Conservation (phyloP, 140 eudicot genomes). For the Oenanthe javanica region DNA sequence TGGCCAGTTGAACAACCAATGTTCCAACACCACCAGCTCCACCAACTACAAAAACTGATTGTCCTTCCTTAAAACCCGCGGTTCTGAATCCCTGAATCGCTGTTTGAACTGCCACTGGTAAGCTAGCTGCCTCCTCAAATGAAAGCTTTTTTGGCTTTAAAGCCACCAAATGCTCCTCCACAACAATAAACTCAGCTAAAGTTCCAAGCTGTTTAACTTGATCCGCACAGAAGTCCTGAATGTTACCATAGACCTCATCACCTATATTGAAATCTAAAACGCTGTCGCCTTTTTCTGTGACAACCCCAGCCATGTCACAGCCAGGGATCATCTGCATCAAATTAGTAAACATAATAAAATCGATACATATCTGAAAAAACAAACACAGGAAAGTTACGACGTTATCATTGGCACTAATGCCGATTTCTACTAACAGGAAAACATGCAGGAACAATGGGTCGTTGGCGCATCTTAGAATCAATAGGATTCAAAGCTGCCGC, state of each 20-base stretch:
- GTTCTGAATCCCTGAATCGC: slow-evolving; percentile 39
- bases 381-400: not conserved
- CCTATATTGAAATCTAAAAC: slow-evolving; percentile 23
- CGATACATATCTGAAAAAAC: not conserved
- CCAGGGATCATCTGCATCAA: slow-evolving; percentile 47
- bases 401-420: not conserved
- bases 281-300: slow-evolving; percentile 27
- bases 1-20: slow-evolving; percentile 41
- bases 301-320: slow-evolving; percentile 49
- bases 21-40: slow-evolving; percentile 52
- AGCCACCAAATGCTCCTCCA: slow-evolving; percentile 39
- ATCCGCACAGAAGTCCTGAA: slow-evolving; percentile 26
- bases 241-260: slow-evolving; percentile 42
- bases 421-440: slow-evolving; percentile 25
- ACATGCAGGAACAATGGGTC: slow-evolving; percentile 16
- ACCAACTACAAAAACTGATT: slow-evolving; percentile 37
- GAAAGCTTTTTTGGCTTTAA: slow-evolving; percentile 35
- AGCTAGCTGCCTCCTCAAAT: slow-evolving; percentile 44
- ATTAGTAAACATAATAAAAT: slow-evolving; percentile 14
- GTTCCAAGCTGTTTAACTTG: slow-evolving; percentile 21
- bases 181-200: slow-evolving; percentile 32
- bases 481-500: slow-evolving; percentile 53
- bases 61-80: slow-evolving; percentile 20
- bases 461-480: slow-evolving; percentile 40
- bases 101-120: slow-evolving; percentile 41